A percentile compares a stretch with the other conserved stretches of the same genome.
Conservation (phyloP, 108 stramenopile genomes). For the Mayamaea pseudoterrestris region DNA sequence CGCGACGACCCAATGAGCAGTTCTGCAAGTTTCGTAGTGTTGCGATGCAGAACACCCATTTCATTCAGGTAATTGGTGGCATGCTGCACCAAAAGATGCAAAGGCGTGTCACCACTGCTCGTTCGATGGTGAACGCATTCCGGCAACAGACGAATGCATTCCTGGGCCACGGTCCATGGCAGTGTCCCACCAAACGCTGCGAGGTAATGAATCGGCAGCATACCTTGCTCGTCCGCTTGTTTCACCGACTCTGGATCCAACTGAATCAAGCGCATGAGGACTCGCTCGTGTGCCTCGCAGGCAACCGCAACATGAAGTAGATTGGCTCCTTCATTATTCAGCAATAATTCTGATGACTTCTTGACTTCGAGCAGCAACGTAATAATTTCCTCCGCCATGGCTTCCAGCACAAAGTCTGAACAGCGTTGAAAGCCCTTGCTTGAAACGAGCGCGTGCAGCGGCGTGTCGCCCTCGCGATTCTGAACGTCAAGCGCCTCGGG, state of each 20-base stretch:
- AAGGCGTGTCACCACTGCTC: constrained; percentile 43
- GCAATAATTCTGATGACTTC: background rate
- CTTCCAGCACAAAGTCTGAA: constrained; percentile 7
- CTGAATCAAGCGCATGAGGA: constrained; percentile 28
- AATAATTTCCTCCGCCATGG: constrained; percentile 7
- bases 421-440: constrained; percentile 18
- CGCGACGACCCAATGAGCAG: constrained; percentile 7
- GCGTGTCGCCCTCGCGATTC: constrained; percentile 45
- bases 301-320: constrained; percentile 42
- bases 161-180: constrained; percentile 14
- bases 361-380: constrained; percentile 7
- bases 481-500: constrained; percentile 25
- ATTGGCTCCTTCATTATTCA: constrained; percentile 21
- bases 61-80: background rate
- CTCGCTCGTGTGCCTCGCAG: constrained; percentile 25
- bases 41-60: constrained; percentile 16
- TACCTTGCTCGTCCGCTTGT: constrained; percentile 30
- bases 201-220: constrained; percentile 48
- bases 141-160: constrained; percentile 22
- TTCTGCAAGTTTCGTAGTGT: constrained; percentile 26
- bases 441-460: constrained; percentile 34
- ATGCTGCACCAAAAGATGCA: constrained; percentile 33
- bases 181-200: constrained; percentile 2
- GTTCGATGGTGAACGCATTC: constrained; percentile 17
- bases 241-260: constrained; percentile 13